A percentile compares a stretch with the other conserved stretches of the same genome.
phyloP scores from a whole-genome alignment of 352 stramenopile genomes.

The Pythium guiyangense region DNA sequence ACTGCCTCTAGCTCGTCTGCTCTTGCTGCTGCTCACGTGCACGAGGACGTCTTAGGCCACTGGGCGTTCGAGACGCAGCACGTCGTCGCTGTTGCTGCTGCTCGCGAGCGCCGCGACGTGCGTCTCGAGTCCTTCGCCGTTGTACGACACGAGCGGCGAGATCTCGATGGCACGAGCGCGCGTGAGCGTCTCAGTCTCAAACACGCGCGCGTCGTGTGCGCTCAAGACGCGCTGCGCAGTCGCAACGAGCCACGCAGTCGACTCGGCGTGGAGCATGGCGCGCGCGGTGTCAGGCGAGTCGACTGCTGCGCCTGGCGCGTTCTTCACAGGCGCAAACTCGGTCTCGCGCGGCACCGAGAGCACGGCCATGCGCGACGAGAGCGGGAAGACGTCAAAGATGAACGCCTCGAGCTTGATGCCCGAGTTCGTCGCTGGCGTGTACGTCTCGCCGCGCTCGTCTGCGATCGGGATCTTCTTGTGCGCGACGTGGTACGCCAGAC shows the following conservation, averaged over 20 bases:
- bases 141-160: constrained; percentile 84
- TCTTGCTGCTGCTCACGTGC: too few relatives aligned
- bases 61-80: constrained; percentile 36
- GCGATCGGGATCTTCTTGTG: constrained; percentile 97
- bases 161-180: constrained; percentile 57
- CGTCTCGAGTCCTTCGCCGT: constrained; percentile 69
- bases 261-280: constrained; percentile 63
- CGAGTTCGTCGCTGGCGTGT: constrained; percentile 84
- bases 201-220: constrained; percentile 19
- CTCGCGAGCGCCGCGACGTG: constrained; percentile 21
- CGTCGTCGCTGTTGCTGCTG: neutral
- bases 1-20: too few relatives aligned
- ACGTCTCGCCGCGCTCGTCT: constrained; percentile 71
- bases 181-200: constrained; percentile 33
- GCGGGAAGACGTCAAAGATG: constrained; percentile 99
- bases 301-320: constrained; percentile 57
- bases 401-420: constrained; percentile 98
- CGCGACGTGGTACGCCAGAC: constrained; percentile 94
- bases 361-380: constrained; percentile 91
- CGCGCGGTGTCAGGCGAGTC: constrained; percentile 89
- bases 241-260: constrained; percentile 54
- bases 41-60: neutral
- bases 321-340: constrained; percentile 94
- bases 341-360: constrained; percentile 90
- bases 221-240: constrained; percentile 32